A percentile compares a stretch with the other conserved stretches of the same genome.
Conservation (phyloP, 2,329 filamentous ascomycete genomes). For the Cercospora nicotianae region DNA sequence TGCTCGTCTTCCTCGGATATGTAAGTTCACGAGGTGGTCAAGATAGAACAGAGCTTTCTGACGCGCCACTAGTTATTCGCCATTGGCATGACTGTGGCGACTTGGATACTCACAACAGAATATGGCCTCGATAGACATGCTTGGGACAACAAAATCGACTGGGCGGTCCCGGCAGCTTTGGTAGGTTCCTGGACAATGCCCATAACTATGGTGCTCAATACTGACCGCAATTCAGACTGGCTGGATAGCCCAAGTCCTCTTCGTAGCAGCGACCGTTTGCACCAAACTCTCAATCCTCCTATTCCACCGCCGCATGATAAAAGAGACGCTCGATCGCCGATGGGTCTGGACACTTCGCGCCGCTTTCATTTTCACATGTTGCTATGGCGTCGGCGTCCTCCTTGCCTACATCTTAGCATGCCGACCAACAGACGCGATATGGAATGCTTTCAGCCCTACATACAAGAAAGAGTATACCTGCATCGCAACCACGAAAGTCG, state of each 20-base stretch:
- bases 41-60: neutral
- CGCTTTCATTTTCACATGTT: constrained; percentile 26
- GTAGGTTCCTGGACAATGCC: constrained; percentile 7
- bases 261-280: constrained; percentile 27
- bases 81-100: constrained; percentile 24
- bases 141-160: constrained; percentile 27
- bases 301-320: constrained; percentile 32
- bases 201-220: neutral
- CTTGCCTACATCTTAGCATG: constrained; percentile 28
- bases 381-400: constrained; percentile 26
- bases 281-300: constrained; percentile 34
- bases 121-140: constrained; percentile 28
- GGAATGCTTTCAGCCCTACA: constrained; percentile 21
- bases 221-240: constrained; percentile 15
- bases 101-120: constrained; percentile 21
- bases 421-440: constrained; percentile 29
- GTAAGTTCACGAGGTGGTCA: neutral
- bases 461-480: constrained; percentile 25
- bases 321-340: constrained; percentile 21
- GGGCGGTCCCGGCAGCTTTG: constrained; percentile 24
- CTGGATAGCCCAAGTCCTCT: constrained; percentile 31
- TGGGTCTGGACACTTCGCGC: constrained; percentile 28
- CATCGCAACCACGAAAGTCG: constrained; percentile 15
- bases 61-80: constrained; percentile 20
- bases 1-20: constrained; percentile 31